Conservation (phyloP, 257 asterid genomes). For the Ehretia macrophylla region DNA sequence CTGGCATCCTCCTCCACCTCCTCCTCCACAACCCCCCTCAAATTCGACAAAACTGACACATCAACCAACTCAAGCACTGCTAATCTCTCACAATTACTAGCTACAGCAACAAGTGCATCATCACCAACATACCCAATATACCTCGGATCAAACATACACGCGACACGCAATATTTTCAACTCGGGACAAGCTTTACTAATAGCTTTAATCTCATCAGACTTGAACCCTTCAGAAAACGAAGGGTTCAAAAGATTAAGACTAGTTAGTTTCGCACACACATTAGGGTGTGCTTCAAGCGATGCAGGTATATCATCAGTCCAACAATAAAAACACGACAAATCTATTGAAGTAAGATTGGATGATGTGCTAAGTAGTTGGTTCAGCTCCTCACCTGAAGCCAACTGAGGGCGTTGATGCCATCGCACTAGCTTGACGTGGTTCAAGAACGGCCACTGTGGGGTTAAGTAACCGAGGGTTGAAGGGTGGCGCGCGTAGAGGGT, state of each 20-base stretch:
- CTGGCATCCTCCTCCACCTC: conserved; percentile 52
- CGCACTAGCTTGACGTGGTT: conserved; percentile 64
- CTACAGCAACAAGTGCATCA: conserved; percentile 53
- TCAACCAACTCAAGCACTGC: conserved; percentile 73
- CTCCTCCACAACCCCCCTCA: conserved; percentile 55
- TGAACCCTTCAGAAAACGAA: conserved; percentile 73
- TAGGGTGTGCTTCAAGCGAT: conserved; percentile 42
- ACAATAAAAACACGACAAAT: conserved; percentile 70
- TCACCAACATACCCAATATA: conserved; percentile 70
- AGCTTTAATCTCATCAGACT: conserved; percentile 54
- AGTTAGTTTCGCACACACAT: conserved; percentile 37
- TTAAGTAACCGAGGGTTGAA: conserved; percentile 34
- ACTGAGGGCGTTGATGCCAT: conserved; percentile 89
- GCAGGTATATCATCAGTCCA: conserved; percentile 87
- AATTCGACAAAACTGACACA: conserved; percentile 41
- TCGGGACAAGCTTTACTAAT: conserved; percentile 63
- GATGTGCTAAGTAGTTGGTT: conserved; percentile 32
- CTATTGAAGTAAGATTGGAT: conserved; percentile 32
- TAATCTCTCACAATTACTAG: conserved; percentile 61
- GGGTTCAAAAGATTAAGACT: conserved; percentile 63
- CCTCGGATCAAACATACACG: conserved; percentile 82
- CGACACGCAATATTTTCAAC: conserved; percentile 49
- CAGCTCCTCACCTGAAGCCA: conserved; percentile 65
- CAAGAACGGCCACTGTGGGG: conserved; percentile 48
- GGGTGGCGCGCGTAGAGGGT: conserved; percentile 60